Evolutionary conservation across 495 filamentous ascomycete species (phyloP).

Genomic region (Letharia lupina): DNA sequence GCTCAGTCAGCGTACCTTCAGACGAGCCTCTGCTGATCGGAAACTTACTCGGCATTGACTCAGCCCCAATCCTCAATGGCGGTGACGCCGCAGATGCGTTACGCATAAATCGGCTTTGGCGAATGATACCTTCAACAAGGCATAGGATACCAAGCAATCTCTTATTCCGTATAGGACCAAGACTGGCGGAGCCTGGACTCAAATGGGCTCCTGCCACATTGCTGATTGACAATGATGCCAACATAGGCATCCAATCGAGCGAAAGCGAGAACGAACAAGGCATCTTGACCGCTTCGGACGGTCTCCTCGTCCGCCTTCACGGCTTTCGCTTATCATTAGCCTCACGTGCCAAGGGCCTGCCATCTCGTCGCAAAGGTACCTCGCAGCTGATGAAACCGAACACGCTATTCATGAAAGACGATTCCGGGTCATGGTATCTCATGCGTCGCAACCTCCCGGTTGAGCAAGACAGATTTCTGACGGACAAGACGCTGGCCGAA

Average conservation of each 20-base stretch:
- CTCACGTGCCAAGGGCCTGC: neutral
- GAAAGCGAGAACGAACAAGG: neutral
- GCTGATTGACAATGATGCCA: neutral
- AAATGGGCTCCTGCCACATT: conserved; percentile 13
- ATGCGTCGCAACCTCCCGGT: neutral
- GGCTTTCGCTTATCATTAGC: neutral
- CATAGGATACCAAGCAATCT: conserved; percentile 9
- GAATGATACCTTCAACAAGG: neutral
- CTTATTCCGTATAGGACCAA: conserved; percentile 9
- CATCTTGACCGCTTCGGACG: neutral
- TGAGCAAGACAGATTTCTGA: neutral
- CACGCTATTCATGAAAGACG: neutral
- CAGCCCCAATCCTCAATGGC: conserved; percentile 5
- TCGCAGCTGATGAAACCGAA: neutral
- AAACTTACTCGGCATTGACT: conserved; percentile 12
- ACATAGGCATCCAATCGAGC: neutral
- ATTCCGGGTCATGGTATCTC: neutral
- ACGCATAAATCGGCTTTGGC: neutral
- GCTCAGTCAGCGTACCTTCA: conserved; percentile 10
- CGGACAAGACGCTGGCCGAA: neutral
- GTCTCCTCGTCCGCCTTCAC: conserved; percentile 6
- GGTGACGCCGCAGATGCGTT: neutral
- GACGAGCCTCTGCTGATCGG: conserved; percentile 17
- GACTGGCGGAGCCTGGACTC: conserved; percentile 8
- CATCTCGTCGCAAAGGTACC: neutral